Conservation (phyloP, 257 asterid genomes). For the Orobanche coerulescens region DNA sequence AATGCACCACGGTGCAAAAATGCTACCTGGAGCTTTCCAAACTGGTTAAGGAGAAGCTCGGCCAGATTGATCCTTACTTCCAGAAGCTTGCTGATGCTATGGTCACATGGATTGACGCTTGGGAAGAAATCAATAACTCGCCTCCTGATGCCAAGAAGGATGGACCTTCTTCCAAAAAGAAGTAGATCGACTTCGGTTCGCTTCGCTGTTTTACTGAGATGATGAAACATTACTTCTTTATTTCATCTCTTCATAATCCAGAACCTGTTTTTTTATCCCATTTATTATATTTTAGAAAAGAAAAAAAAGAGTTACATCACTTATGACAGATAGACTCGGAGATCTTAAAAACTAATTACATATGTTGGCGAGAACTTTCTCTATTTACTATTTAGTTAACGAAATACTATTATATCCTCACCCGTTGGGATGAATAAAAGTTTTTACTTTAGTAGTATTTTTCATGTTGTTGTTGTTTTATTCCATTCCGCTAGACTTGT, state of each 20-base stretch:
- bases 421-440: too few relatives aligned
- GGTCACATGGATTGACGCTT: slow-evolving; percentile 64
- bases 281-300: slow-evolving; percentile 16
- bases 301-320: slow-evolving; percentile 26
- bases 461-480: too few relatives aligned
- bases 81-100: slow-evolving; percentile 56
- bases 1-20: slow-evolving; percentile 51
- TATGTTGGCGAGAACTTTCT: too few relatives aligned
- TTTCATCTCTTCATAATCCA: neutral
- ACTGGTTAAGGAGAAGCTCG: slow-evolving; percentile 47
- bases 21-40: slow-evolving; percentile 67
- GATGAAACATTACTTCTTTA: neutral
- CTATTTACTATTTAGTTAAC: too few relatives aligned
- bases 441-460: too few relatives aligned
- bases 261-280: neutral
- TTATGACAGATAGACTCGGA: slow-evolving; percentile 26
- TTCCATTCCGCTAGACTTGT: too few relatives aligned
- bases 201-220: too few relatives aligned
- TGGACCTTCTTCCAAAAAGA: slow-evolving; percentile 28
- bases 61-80: slow-evolving; percentile 53
- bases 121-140: slow-evolving; percentile 57
- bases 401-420: too few relatives aligned
- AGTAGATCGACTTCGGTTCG: slow-evolving; percentile 18
- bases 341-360: too few relatives aligned
- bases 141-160: slow-evolving; percentile 20